Evolutionary conservation across 495 filamentous ascomycete genomes (phyloP).

Genomic region (Penicillium atrosanguineum): DNA sequence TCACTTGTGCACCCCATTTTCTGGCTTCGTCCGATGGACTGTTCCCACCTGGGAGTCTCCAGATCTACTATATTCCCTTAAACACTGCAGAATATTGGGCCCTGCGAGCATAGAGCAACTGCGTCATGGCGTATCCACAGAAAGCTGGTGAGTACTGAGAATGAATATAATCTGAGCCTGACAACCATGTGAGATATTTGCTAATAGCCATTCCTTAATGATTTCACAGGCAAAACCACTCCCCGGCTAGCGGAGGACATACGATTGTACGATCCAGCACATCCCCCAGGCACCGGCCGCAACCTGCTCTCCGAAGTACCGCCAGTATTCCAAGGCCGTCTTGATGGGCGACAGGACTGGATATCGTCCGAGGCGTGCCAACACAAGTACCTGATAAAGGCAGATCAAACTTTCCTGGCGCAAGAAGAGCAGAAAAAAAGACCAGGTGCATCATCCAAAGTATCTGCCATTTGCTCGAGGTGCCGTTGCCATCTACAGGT

Average conservation of each 20-base stretch:
- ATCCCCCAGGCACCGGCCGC: slow-evolving; percentile 41
- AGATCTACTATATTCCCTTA: slow-evolving; percentile 1
- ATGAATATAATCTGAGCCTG: not conserved
- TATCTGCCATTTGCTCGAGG: slow-evolving; percentile 54
- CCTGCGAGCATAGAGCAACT: slow-evolving; percentile 17
- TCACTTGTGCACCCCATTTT: not conserved
- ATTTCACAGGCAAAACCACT: slow-evolving; percentile 56
- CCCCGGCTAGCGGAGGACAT: slow-evolving; percentile 61
- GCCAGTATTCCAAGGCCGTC: slow-evolving; percentile 36
- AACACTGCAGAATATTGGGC: not conserved
- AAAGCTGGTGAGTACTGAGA: slow-evolving; percentile 31
- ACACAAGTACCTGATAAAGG: slow-evolving; percentile 55
- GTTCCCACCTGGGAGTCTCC: slow-evolving; percentile 8
- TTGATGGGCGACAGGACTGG: slow-evolving; percentile 27
- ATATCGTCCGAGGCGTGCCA: slow-evolving; percentile 48
- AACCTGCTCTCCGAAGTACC: slow-evolving; percentile 56
- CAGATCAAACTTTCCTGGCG: slow-evolving; percentile 48
- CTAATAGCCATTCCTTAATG: not conserved
- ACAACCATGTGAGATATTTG: not conserved
- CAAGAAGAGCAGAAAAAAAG: slow-evolving; percentile 34
- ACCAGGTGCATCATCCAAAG: slow-evolving; percentile 41
- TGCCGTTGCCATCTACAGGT: slow-evolving; percentile 58
- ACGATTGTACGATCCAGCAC: slow-evolving; percentile 52
- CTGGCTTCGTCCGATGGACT: slow-evolving; percentile 8
- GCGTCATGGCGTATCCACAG: slow-evolving; percentile 34